Base-by-base conservation (phyloP, 2,329 filamentous ascomycete genomes). In the Amauroascus verrucosus region DNA sequence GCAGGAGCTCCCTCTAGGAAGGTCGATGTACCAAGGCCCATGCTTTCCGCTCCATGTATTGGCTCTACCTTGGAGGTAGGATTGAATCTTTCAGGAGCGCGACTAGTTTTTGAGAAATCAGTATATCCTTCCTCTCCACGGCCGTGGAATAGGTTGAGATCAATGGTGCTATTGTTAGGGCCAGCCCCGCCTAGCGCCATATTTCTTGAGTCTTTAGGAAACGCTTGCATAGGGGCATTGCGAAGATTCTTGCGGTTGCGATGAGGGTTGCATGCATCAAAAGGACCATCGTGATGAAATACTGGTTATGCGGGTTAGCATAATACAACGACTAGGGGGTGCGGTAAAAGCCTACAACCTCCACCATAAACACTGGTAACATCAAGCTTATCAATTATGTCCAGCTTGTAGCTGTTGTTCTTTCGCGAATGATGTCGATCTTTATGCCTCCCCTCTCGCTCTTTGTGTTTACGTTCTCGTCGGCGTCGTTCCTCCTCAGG, bases 231-330 rank as follows among this genome's bases (percentile, higher is more conserved):
- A 0, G 93, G 93, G 6, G 93, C 89, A 52, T 86, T 83, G 56
- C 84, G 82, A 63, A 85, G 83, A 62, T 84, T 87, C 65, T 86
- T 86, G 54, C 87, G 83, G 70, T 97, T 98, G 59, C 93, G 87
- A 67, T 95, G 86, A 3, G 93, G 89, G 68, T 95, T 95, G 67
- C 93, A 87, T 18, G 93, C 93, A 70, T 98, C 93, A 63, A 96
- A 98, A 3, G 93, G 93, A 0, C 93, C 93, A 64, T 97, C 93
- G 65, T 98, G 93, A 64, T 98, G 93, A 71, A 97, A 95, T 61
- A 95, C 89, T 95, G 63, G 5, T 56, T 14, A n/a, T n/a, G n/a
- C n/a, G n/a, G n/a, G n/a, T n/a, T n/a, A n/a, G n/a, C n/a, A n/a
- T n/a, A n/a, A n/a, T n/a, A n/a, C n/a, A n/a, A n/a, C n/a, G n/a